phyloP scores from a whole-genome alignment of 371 early-diverging fungal genomes.

The Chytridiales sp. region DNA sequence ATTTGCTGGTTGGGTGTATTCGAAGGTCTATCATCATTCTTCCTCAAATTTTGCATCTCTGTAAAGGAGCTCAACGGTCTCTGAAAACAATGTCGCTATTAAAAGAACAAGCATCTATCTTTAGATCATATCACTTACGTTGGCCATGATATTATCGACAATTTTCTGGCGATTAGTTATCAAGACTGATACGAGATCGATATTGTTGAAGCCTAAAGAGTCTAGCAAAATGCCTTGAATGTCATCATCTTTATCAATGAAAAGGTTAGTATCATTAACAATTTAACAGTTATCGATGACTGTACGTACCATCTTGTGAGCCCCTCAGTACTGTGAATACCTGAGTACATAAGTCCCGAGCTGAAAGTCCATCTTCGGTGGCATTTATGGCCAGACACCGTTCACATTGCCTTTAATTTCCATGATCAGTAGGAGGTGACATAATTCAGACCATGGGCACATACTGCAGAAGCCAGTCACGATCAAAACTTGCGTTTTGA shows the following conservation, averaged over 20 bases:
- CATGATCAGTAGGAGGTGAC: no score
- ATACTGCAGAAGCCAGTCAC: constrained; percentile 35
- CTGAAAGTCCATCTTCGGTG: constrained; percentile 21
- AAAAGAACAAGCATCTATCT: no score
- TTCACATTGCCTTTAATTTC: constrained; percentile 37
- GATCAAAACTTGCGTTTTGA: constrained; percentile 13
- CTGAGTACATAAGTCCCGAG: constrained; percentile 43
- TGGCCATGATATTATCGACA: constrained; percentile 34
- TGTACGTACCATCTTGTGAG: constrained; percentile 7
- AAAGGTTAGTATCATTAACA: not conserved
- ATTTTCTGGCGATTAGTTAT: constrained; percentile 32
- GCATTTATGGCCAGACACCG: constrained; percentile 22
- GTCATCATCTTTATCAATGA: constrained; percentile 30
- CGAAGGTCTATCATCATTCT: not conserved
- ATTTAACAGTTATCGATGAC: not conserved
- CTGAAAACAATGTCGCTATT: not conserved
- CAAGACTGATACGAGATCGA: constrained; percentile 40
- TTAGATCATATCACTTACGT: constrained; percentile 18
- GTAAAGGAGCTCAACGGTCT: not conserved
- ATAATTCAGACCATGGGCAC: not conserved
- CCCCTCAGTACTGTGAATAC: constrained; percentile 45
- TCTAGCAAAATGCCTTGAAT: constrained; percentile 44
- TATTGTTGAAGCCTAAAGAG: constrained; percentile 44
- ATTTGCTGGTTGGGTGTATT: constrained; percentile 4
- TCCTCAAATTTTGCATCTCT: not conserved